Conservation (phyloP, 371 early-diverging fungal species). For the Apophysomyces sp. region DNA sequence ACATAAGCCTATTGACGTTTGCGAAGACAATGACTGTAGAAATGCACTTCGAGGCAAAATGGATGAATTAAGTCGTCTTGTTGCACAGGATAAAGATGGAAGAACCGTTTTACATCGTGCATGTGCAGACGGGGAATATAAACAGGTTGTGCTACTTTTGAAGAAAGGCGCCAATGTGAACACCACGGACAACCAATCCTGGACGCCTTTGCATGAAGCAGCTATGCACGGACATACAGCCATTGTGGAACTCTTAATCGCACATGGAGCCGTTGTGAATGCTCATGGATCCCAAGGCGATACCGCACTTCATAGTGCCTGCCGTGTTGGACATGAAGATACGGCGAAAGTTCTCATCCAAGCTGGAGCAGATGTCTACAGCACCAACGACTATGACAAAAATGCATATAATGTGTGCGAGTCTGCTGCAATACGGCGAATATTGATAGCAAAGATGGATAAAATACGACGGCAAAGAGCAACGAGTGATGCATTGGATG, state of each 20-base stretch:
- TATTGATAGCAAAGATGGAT: conserved; percentile 39
- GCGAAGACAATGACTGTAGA: conserved; percentile 29
- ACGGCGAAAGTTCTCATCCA: conserved; percentile 64
- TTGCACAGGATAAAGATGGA: conserved; percentile 28
- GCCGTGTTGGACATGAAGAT: conserved; percentile 49
- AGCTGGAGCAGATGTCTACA: conserved; percentile 62
- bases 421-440: conserved; percentile 29
- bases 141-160: conserved; percentile 14
- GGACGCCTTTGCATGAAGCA: conserved; percentile 87
- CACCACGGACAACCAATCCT: conserved; percentile 62
- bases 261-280: conserved; percentile 73
- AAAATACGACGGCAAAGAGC: conserved; percentile 39
- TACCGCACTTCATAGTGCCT: conserved; percentile 78
- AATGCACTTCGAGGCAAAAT: conserved; percentile 22
- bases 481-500: conserved; percentile 30
- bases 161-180: conserved; percentile 78
- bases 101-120: conserved; percentile 33
- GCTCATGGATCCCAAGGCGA: conserved; percentile 54
- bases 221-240: conserved; percentile 63
- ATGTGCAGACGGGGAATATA: conserved; percentile 20
- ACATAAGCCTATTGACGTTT: conserved; percentile 51
- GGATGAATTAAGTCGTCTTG: conserved; percentile 33
- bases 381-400: conserved; percentile 48
- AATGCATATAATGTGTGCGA: conserved; percentile 57
- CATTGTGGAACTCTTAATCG: conserved; percentile 66